Conservation (phyloP, 2,329 filamentous ascomycete species). For the Microcera coccophila region DNA sequence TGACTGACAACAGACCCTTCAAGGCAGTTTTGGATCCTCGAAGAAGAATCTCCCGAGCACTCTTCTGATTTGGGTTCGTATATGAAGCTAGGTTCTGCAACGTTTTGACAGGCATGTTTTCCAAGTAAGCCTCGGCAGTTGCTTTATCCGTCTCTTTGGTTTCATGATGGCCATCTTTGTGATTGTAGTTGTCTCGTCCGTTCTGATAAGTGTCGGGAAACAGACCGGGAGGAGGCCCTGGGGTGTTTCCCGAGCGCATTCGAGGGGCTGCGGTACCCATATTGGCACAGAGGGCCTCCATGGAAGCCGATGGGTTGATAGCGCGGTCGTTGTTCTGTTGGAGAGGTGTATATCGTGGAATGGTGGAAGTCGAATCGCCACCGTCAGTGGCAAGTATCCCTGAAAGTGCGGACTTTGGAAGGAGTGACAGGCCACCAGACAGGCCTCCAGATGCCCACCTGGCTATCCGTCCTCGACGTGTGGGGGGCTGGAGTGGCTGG, state of each 20-base stretch:
- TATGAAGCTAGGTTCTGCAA: constrained; percentile 54
- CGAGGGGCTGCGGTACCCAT: constrained; percentile 26
- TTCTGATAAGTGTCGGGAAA: constrained; percentile 16
- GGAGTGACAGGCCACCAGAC: constrained; percentile 31
- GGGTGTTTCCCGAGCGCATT: constrained; percentile 27
- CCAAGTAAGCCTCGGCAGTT: constrained; percentile 29
- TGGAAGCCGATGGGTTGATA: constrained; percentile 36
- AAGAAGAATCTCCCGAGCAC: constrained; percentile 45
- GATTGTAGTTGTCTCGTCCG: neutral
- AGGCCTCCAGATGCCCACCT: constrained; percentile 36
- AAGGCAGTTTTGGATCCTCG: constrained; percentile 27
- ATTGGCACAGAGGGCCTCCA: constrained; percentile 22
- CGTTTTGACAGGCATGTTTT: constrained; percentile 44
- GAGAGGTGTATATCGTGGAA: constrained; percentile 47
- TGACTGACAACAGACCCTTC: constrained; percentile 3
- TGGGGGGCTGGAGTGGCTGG: constrained; percentile 48
- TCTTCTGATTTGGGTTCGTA: constrained; percentile 51
- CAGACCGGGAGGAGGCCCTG: constrained; percentile 17
- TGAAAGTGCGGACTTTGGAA: constrained; percentile 37
- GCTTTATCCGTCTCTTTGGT: constrained; percentile 31
- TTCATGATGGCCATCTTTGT: constrained; percentile 15
- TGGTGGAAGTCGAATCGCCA: constrained; percentile 10
- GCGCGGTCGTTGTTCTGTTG: constrained; percentile 54
- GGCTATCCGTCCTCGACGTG: constrained; percentile 46
- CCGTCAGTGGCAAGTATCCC: constrained; percentile 32